Evolutionary conservation across 2,329 filamentous ascomycete genomes (phyloP).

Genomic region (Leptographium galeiforme): DNA sequence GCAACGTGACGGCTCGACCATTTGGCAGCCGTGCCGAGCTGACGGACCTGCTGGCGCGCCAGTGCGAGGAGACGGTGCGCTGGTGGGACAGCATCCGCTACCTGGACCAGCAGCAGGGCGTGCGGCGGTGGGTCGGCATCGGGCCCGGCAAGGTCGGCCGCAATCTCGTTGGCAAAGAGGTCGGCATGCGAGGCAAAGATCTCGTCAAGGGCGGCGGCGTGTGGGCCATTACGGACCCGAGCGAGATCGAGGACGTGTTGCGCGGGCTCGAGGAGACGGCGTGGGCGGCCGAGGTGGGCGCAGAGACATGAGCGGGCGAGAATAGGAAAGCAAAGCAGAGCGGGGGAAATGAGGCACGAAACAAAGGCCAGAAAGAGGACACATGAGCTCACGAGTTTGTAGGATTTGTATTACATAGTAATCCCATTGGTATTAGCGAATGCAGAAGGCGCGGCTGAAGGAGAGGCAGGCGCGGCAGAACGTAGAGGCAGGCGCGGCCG

Average conservation of each 20-base stretch:
- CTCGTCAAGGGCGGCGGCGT: slow-evolving; percentile 78
- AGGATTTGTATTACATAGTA: not conserved
- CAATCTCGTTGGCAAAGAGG: slow-evolving; percentile 89
- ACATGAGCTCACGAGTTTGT: not conserved
- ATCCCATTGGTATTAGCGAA: no score
- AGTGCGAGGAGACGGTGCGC: slow-evolving; percentile 79
- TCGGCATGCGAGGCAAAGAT: slow-evolving; percentile 70
- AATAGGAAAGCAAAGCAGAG: no score
- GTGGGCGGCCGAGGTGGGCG: slow-evolving; percentile 14
- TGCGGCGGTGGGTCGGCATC: slow-evolving; percentile 79
- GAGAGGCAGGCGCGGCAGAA: no score
- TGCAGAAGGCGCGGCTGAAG: no score
- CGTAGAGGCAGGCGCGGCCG: no score
- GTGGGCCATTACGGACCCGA: slow-evolving; percentile 78
- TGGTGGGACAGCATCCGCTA: slow-evolving; percentile 95
- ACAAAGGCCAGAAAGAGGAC: not conserved
- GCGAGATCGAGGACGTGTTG: slow-evolving; percentile 57
- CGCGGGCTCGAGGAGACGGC: slow-evolving; percentile 53
- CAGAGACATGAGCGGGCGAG: not conserved
- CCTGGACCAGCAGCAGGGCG: slow-evolving; percentile 68
- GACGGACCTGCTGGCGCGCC: slow-evolving; percentile 64
- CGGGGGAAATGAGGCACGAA: not conserved
- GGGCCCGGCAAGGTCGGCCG: slow-evolving; percentile 88
- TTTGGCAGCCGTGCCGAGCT: slow-evolving; percentile 62
- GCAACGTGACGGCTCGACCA: slow-evolving; percentile 72